These are phyloP conservation scores for Paecilomyces sp. DNA, from an alignment of 2,329 filamentous ascomycete species.

Conservation along the genomic window DNA sequence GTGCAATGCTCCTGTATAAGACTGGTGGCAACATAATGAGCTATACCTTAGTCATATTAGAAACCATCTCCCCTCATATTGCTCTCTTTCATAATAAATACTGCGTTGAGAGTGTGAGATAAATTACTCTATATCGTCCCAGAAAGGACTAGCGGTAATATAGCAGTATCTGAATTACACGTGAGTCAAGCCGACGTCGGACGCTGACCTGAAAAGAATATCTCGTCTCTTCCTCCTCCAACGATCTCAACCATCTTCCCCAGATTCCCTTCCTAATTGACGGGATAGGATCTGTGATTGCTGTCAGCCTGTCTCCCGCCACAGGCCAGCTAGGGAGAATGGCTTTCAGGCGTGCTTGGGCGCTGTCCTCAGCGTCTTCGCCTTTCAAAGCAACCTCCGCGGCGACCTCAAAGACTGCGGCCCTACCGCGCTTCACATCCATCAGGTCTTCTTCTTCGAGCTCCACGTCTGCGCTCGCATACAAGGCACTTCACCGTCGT, in stretches of 20 bases:
- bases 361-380: constrained; percentile 24
- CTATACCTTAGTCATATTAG: background rate
- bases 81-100: too few species aligned
- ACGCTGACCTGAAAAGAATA: constrained; percentile 9
- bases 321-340: constrained; percentile 15
- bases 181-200: background rate
- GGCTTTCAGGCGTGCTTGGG: constrained; percentile 32
- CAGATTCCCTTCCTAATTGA: background rate
- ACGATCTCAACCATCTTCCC: constrained; percentile 3
- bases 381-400: constrained; percentile 14
- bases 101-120: too few species aligned
- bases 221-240: constrained; percentile 2
- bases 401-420: constrained; percentile 19
- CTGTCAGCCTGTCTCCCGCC: constrained; percentile 5
- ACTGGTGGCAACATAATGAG: too few species aligned
- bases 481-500: constrained; percentile 92
- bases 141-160: constrained; percentile 8
- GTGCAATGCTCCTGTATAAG: too few species aligned
- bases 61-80: too few species aligned
- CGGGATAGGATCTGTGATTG: constrained; percentile 2
- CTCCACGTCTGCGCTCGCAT: constrained; percentile 89
- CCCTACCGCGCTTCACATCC: constrained; percentile 23
- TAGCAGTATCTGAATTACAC: constrained; percentile 14
- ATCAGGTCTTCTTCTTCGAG: constrained; percentile 35
- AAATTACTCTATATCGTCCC: constrained; percentile 6